Base-by-base conservation (phyloP, 805 yeast species). In the Pichia insulana region DNA sequence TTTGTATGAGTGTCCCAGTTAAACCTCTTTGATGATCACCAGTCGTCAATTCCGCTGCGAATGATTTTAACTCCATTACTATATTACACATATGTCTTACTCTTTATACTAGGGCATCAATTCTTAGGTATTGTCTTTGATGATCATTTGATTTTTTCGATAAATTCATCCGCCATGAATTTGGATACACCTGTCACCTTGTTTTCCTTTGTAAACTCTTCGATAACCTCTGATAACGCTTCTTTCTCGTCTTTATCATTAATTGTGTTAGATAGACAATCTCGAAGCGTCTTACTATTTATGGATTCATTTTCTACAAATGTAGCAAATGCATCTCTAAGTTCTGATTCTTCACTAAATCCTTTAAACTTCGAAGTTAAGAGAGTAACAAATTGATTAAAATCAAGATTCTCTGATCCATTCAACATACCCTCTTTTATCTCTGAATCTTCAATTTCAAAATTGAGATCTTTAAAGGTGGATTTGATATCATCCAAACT, bases 91-190 rank as follows among this genome's bases (percentile, higher is more conserved):
- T n/a, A n/a, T n/a, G n/a, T n/a, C n/a, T n/a, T n/a, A n/a, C n/a
- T n/a, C n/a, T n/a, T n/a, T n/a, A n/a, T n/a, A n/a, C n/a, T n/a
- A n/a, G n/a, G n/a, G n/a, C n/a, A n/a, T n/a, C n/a, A n/a, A n/a
- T n/a, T n/a, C n/a, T n/a, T n/a, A 22, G 8, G 7, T 22, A 22
- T 22, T 22, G 8, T 22, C 25, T 22, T 22, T 22, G 5, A 22
- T 6, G 8, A 8, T 22, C 8, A 22, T 22, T 22, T 22, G 8
- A 22, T 22, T 8, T 22, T 73, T 41, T 74, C 73, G 30, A 84
- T 61, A 66, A 88, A 83, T 46, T 73, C 76, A 28, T 70, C 65
- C 5, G 83, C 86, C 51, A 73, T 61, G 54, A 88, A 83, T 19
- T 71, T 54, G 43, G 66, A 69, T 42, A 73, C 74, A 0, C 84